phyloP scores from a whole-genome alignment of 2,329 filamentous ascomycete genomes.

The Fusarium temperatum region DNA sequence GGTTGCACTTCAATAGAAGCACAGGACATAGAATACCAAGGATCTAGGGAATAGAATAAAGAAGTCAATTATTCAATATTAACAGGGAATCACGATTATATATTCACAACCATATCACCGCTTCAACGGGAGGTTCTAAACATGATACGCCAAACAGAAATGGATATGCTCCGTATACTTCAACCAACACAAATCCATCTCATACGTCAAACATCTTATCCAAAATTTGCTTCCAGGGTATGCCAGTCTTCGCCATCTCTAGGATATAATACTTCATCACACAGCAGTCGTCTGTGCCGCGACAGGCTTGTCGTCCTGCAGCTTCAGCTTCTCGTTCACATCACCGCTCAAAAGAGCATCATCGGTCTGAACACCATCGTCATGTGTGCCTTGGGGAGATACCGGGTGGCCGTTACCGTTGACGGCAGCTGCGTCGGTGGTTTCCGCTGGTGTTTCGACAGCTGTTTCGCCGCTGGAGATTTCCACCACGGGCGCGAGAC shows the following conservation, averaged over 20 bases:
- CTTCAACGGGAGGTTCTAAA: conserved; percentile 9
- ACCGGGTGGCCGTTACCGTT: conserved; percentile 11
- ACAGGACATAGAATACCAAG: not conserved
- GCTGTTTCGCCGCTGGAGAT: not conserved
- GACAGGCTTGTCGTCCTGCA: conserved; percentile 38
- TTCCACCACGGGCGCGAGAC: conserved; percentile 9
- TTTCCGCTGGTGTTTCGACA: not conserved
- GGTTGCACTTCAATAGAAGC: not conserved
- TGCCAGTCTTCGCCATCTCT: conserved; percentile 23
- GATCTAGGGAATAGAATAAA: not conserved
- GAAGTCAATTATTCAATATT: not conserved
- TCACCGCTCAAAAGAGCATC: conserved; percentile 42
- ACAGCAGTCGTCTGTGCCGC: conserved; percentile 17
- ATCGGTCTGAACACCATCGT: conserved; percentile 43
- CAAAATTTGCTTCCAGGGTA: conserved; percentile 17
- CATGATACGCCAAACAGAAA: conserved; percentile 8
- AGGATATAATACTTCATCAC: conserved; percentile 11
- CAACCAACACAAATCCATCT: not conserved
- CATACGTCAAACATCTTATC: not conserved
- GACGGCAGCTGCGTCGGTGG: not conserved
- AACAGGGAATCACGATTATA: conserved; percentile 11
- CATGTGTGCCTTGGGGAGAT: conserved; percentile 42
- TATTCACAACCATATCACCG: conserved; percentile 4
- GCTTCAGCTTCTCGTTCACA: conserved; percentile 46
- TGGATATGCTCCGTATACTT: conserved; percentile 12